Evolutionary conservation across 495 filamentous ascomycete species (phyloP), one percentile per base, ranked within the genome.

Genomic region (Penicillium odoratum): DNA sequence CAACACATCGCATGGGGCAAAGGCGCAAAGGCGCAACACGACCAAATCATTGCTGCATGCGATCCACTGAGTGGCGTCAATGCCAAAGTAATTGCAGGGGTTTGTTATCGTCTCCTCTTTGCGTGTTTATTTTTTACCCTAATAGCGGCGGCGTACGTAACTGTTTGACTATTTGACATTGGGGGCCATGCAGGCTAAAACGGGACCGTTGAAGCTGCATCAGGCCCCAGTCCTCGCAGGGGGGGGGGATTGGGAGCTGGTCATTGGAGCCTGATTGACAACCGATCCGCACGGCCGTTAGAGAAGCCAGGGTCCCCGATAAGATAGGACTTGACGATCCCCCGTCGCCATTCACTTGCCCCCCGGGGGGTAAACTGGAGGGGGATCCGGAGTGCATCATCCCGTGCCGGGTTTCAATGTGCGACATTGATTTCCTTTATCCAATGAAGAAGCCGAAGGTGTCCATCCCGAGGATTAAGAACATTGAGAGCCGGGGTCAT

Each of bases 181-280:
- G 56, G 51, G 51, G 51, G 49, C 59, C 60, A 59, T 59, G 61
- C 61, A 63, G 43, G 15, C 31, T n/a, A 18, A 15, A 53, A 7
- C 38, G 45, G 34, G 45, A 36, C 57, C 53, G 61, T 57, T 57
- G 51, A 57, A 56, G 31, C 43, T 51, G 52, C 60, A 48, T 55
- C 33, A 36, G 13, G 21, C 5, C 25, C 10, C 5, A 45, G 53
- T 29, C 5, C 26, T 38, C 42, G 28, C 16, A 40, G 34, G 36
- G 33, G 18, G 53, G 49, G 28, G 28, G 46, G 11, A 30, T 26
- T 48, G 38, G 13, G 16, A 16, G 8, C 13, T 7, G 34, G 33
- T 50, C 52, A 59, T 63, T 59, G 61, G 60, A 48, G 52, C 51
- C 52, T 25, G 43, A 48, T 34, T 55, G 49, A 48, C 29, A 51